Evolutionary conservation across 179 eudicot genomes (phyloP).

Genomic region (Carnegiea gigantea): DNA sequence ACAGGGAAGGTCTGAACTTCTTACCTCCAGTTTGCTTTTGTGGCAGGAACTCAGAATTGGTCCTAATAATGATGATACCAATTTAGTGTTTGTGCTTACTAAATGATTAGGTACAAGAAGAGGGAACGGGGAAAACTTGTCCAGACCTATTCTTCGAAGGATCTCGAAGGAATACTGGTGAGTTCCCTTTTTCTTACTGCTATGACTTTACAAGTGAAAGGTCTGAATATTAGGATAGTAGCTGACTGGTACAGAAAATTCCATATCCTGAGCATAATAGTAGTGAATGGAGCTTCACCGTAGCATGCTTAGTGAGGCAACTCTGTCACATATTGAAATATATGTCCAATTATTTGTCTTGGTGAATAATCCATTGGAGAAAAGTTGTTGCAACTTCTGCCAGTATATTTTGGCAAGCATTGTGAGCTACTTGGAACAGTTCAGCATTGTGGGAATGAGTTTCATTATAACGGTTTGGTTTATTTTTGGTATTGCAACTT

Average conservation of each 20-base stretch:
- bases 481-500: background rate
- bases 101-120: constrained; percentile 62
- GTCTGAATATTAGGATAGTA: background rate
- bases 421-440: background rate
- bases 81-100: background rate
- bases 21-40: background rate
- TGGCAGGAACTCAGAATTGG: background rate
- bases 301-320: background rate
- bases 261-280: background rate
- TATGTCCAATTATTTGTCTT: background rate
- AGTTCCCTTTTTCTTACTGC: constrained; percentile 29
- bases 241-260: background rate
- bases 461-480: background rate
- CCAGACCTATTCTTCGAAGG: constrained; percentile 60
- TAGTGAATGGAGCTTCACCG: background rate
- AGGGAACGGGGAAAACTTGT: constrained; percentile 86
- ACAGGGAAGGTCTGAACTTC: constrained; percentile 69
- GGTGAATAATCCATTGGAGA: background rate
- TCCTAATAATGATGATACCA: background rate
- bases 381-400: background rate
- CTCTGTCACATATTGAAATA: background rate
- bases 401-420: background rate
- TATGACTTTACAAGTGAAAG: background rate
- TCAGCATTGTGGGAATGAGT: background rate
- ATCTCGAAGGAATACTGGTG: constrained; percentile 93